Percentiles rank a stretch among this genome's conserved stretches.
Conservation (phyloP, 768 basidiomycete species). For the Mycena haematopus region DNA sequence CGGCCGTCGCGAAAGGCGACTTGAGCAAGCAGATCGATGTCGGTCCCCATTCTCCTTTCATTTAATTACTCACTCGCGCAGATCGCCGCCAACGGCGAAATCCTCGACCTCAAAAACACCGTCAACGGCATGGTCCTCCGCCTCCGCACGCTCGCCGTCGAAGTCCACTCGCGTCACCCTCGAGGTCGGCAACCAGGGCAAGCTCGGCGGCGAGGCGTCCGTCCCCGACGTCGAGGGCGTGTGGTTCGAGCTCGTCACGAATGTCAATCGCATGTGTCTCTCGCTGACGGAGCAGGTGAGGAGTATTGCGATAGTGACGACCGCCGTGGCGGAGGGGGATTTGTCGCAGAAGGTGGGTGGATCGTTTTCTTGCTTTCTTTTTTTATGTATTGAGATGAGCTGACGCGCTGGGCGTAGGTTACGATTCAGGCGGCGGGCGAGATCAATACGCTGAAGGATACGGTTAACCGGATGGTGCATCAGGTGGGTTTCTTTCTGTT, state of each 20-base stretch:
- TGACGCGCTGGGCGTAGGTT: background rate
- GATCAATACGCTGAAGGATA: background rate
- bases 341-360: conserved; percentile 56
- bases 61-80: conserved; percentile 39
- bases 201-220: conserved; percentile 51
- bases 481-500: background rate
- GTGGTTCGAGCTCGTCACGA: conserved; percentile 78
- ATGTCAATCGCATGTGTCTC: conserved; percentile 62
- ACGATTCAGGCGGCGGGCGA: background rate
- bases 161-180: conserved; percentile 79
- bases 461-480: background rate
- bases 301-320: conserved; percentile 78
- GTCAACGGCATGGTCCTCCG: conserved; percentile 96
- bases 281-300: conserved; percentile 76
- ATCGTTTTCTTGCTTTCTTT: no score
- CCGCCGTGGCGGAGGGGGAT: conserved; percentile 79
- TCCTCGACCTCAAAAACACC: conserved; percentile 87
- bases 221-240: conserved; percentile 81
- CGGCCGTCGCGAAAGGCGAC: conserved; percentile 78
- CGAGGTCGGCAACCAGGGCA: conserved; percentile 30
- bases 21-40: conserved; percentile 69
- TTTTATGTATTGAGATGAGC: background rate
- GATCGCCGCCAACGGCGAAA: conserved; percentile 92
- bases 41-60: background rate
- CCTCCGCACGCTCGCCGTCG: conserved; percentile 83